Percentiles rank a stretch among this genome's conserved stretches.
Conservation (phyloP, 2,329 filamentous ascomycete genomes). For the Torrubiellomyces zombiae region DNA sequence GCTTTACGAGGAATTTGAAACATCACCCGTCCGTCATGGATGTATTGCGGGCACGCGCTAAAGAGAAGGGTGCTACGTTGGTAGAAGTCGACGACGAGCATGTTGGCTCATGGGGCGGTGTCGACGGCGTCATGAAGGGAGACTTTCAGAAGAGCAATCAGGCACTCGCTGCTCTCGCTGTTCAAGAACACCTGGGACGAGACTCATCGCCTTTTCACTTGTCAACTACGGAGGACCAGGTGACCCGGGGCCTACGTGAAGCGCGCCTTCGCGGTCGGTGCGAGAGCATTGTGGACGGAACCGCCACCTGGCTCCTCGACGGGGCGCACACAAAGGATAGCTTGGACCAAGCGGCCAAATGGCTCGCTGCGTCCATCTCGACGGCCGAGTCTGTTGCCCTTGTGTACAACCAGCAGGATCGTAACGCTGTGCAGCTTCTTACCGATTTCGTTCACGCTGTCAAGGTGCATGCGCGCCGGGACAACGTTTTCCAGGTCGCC, state of each 20-base stretch:
- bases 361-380: slow-evolving; percentile 47
- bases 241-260: slow-evolving; percentile 46
- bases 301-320: slow-evolving; percentile 63
- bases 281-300: slow-evolving; percentile 40
- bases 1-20: slow-evolving; percentile 16
- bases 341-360: slow-evolving; percentile 56
- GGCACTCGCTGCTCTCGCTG: slow-evolving; percentile 37
- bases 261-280: slow-evolving; percentile 63
- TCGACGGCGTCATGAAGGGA: slow-evolving; percentile 25
- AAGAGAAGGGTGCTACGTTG: slow-evolving; percentile 32
- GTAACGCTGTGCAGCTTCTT: slow-evolving; percentile 54
- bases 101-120: slow-evolving; percentile 24
- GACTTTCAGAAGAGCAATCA: slow-evolving; percentile 43
- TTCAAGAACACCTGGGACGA: slow-evolving; percentile 36
- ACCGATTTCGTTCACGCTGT: slow-evolving; percentile 43
- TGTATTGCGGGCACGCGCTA: slow-evolving; percentile 43
- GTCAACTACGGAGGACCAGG: slow-evolving; percentile 18
- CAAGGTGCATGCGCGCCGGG: slow-evolving; percentile 17
- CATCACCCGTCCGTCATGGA: slow-evolving; percentile 20
- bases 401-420: slow-evolving; percentile 86
- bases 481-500: slow-evolving; percentile 46
- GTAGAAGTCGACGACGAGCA: slow-evolving; percentile 23
- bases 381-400: slow-evolving; percentile 30
- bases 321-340: slow-evolving; percentile 81
- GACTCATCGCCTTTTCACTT: slow-evolving; percentile 8